Base-by-base conservation (phyloP, 805 yeast species). In the Saccharomycopsis fermentans region DNA sequence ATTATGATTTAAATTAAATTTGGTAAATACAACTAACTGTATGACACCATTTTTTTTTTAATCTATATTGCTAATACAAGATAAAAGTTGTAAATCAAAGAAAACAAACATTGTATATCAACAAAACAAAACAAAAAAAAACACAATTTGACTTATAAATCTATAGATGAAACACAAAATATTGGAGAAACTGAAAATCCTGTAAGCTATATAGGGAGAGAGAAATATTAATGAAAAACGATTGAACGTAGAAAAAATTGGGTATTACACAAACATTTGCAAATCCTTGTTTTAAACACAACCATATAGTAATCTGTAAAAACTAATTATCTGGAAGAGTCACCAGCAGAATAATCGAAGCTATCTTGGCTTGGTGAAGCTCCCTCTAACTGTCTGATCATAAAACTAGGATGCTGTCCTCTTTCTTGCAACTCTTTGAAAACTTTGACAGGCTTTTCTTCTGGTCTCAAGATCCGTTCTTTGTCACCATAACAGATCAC, bases 401-500 rank as follows among this genome's bases (percentile, higher is more conserved):
- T 91, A 60, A 91, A 90, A 1, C 94, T 87, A 0, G 98, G 97
- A 67, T 86, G 88, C 63, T 85, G 78, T 1, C 97, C 97, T 59
- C 83, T 79, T 61, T 87, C 96, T 67, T 83, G 90, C 27, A 92
- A 75, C 66, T 87, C 96, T 69, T 89, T 87, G 68, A 90, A 89
- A 9, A 90, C 83, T 39, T 80, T 74, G 6, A 92, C 95, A 0
- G 99, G 99, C 69, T 83, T 87, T 67, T 92, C 99, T 29, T 89
- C 88, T 62, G 87, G 75, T 40, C 86, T 88, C 53, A 94, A 71
- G 9, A 90, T 81, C 32, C 97, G 74, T 67, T 92, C 97, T 66
- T 86, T 86, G 68, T 90, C 96, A 26, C 94, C 96, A 68, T 89
- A 90, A 67, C 95, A 87, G 16, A 92, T 87, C 17, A 91, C 90